phyloP scores from a whole-genome alignment of 2,329 filamentous ascomycete species.

The Ophiostoma tasmaniense region DNA sequence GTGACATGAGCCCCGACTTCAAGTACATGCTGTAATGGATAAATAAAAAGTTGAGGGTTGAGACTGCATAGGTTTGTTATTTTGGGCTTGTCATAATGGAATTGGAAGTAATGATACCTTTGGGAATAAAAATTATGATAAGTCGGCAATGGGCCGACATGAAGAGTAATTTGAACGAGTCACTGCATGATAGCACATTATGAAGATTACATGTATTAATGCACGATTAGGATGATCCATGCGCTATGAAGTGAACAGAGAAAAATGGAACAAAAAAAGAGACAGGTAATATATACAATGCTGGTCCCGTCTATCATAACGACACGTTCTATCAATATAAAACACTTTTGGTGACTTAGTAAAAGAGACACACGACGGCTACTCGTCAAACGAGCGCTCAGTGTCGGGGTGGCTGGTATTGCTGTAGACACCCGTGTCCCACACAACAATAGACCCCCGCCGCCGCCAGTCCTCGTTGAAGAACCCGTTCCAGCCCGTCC shows the following conservation, averaged over 20 bases:
- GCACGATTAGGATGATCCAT: not conserved
- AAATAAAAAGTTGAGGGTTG: not conserved
- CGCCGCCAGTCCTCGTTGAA: slow-evolving; percentile 56
- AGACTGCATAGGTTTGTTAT: not conserved
- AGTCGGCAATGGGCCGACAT: not conserved
- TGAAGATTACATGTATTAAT: not conserved
- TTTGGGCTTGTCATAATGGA: not conserved
- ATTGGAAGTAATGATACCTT: slow-evolving; percentile 11
- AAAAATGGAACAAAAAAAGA: not conserved
- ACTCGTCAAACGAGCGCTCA: slow-evolving; percentile 9
- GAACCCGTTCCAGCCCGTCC: slow-evolving; percentile 51
- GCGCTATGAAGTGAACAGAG: not conserved
- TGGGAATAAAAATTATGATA: not conserved
- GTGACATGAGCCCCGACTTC: slow-evolving; percentile 32
- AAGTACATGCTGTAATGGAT: slow-evolving; percentile 29
- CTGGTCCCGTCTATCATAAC: not conserved
- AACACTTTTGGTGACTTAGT: not conserved
- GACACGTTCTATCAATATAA: not conserved
- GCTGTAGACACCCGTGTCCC: slow-evolving; percentile 40
- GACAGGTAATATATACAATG: not conserved
- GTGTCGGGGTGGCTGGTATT: slow-evolving; percentile 20
- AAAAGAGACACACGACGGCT: not conserved
- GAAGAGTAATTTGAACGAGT: not conserved
- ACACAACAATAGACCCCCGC: slow-evolving; percentile 49
- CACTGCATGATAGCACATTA: not conserved